Conservation (phyloP, 495 filamentous ascomycete species). For the Penicillium coffeae region DNA sequence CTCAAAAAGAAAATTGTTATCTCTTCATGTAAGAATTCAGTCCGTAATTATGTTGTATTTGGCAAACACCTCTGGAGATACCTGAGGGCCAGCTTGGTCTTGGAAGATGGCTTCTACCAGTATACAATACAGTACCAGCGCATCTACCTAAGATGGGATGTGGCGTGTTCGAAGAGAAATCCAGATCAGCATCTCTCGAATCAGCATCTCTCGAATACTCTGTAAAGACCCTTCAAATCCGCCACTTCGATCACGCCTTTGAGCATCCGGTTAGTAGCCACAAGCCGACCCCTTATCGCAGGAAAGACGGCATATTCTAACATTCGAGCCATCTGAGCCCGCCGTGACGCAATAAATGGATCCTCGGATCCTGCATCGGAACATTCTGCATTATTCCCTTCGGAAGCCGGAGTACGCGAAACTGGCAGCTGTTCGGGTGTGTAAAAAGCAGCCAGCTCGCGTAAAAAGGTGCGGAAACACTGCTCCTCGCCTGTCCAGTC, state of each 20-base stretch:
- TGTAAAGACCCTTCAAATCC: slow-evolving; percentile 89
- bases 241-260: slow-evolving; percentile 83
- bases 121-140: too few relatives aligned
- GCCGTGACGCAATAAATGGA: slow-evolving; percentile 54
- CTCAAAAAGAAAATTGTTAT: too few relatives aligned
- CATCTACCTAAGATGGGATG: too few relatives aligned
- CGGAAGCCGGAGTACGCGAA: slow-evolving; percentile 31
- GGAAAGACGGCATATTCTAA: slow-evolving; percentile 89
- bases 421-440: slow-evolving; percentile 78
- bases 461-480: slow-evolving; percentile 82
- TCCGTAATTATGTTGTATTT: too few relatives aligned
- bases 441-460: slow-evolving; percentile 88
- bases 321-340: slow-evolving; percentile 61
- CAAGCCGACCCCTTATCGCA: slow-evolving; percentile 74
- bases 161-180: background rate
- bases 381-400: background rate
- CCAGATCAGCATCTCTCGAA: background rate
- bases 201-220: slow-evolving; percentile 96
- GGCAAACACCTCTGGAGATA: too few relatives aligned
- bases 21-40: too few relatives aligned
- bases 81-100: too few relatives aligned
- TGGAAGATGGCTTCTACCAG: too few relatives aligned
- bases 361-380: slow-evolving; percentile 24
- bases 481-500: slow-evolving; percentile 79
- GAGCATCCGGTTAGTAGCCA: slow-evolving; percentile 78